Evolutionary conservation across 1,139 yeast species (phyloP).

Genomic region (Hemisphaericaspora xylanilytica): DNA sequence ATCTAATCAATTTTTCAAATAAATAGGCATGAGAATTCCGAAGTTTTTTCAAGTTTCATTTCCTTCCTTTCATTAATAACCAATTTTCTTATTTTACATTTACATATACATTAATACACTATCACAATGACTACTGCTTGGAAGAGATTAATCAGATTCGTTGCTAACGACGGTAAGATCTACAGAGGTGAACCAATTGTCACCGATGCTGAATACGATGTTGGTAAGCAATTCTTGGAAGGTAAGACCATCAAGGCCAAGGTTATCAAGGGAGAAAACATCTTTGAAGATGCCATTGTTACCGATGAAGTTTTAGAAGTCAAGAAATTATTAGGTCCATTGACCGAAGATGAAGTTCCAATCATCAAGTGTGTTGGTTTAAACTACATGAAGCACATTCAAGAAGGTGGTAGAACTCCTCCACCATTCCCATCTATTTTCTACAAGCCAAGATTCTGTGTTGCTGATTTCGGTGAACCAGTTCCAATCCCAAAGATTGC

Average conservation of each 20-base stretch:
- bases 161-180: slow-evolving; percentile 16
- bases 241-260: slow-evolving; percentile 24
- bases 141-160: slow-evolving; percentile 18
- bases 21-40: slow-evolving; percentile 3
- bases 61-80: too few species aligned
- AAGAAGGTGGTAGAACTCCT: slow-evolving; percentile 25
- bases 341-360: slow-evolving; percentile 29
- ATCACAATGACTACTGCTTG: slow-evolving; percentile 11
- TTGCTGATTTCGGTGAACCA: slow-evolving; percentile 37
- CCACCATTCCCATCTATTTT: slow-evolving; percentile 51
- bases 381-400: slow-evolving; percentile 33
- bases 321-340: slow-evolving; percentile 35
- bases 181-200: slow-evolving; percentile 17
- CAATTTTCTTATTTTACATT: not conserved
- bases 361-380: slow-evolving; percentile 39
- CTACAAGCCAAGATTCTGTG: slow-evolving; percentile 42
- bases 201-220: slow-evolving; percentile 13
- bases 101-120: not conserved
- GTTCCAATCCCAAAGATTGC: slow-evolving; percentile 43
- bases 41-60: too few species aligned
- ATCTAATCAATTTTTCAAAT: slow-evolving; percentile 4
- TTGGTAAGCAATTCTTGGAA: slow-evolving; percentile 12
- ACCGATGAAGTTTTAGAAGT: slow-evolving; percentile 34
- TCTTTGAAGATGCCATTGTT: slow-evolving; percentile 34
- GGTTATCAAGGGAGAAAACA: slow-evolving; percentile 37